Base-by-base conservation (phyloP, 805 yeast genomes). In the Cyberlindnera mrakii region DNA sequence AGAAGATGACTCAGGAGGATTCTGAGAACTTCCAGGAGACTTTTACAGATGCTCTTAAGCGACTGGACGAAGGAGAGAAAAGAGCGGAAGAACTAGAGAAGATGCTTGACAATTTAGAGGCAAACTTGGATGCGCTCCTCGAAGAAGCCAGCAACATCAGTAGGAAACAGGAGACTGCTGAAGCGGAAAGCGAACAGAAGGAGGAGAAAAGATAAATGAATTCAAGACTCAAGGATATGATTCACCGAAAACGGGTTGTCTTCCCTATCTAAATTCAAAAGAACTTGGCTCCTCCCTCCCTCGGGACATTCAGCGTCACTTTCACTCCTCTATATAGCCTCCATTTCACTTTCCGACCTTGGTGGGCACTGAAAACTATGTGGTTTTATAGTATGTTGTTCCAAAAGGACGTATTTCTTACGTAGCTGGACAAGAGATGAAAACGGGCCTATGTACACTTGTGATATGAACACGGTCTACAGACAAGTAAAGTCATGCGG, bases 291-390 rank as follows among this genome's bases (percentile, higher is more conserved):
- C n/a, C n/a, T n/a, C n/a, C n/a, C n/a, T n/a, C 60, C 58, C 3
- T 61, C 45, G 67, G 66, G 6, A 64, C 53, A 39, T 64, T 63
- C 16, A 85, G 69, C 8, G 59, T 59, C 3, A 91, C 83, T 56
- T 82, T 87, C 3, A 45, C 60, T 0, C 93, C 91, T 10, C 81
- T 82, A 13, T 83, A 82, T 15, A 87, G 70, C 99, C 99, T 91
- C 99, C 99, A 93, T 61, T 87, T 86, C 16, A 73, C 67, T 13
- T 70, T 86, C 96, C 0, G 93, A 77, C 44, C 95, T 83, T 14
- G 99, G 99, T 14, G 99, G 99, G 1, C 96, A 86, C 5, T 96
- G 96, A 41, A 90, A 68, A 8, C 74, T 74, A 43, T 55, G 64
- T 54, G 46, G 60, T 54, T 60, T 8, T 33, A 30, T 19, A 10